Base-by-base conservation (phyloP, 2,329 filamentous ascomycete species). In the Aspergillus sclerotialis region DNA sequence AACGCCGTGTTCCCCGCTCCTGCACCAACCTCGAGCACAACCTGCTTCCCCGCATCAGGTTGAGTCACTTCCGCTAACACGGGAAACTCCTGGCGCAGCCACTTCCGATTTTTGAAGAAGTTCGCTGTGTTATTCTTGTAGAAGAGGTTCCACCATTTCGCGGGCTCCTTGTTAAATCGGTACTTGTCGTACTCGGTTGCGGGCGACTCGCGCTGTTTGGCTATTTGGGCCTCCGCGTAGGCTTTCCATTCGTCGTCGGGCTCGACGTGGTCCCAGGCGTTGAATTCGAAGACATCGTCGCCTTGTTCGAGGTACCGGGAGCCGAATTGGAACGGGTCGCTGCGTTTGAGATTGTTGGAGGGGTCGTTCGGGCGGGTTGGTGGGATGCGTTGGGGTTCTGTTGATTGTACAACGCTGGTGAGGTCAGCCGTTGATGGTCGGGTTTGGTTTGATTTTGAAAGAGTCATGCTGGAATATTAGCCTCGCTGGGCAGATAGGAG, bases 81-180 rank as follows among this genome's bases (percentile, higher is more conserved):
- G 0, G 92, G 92, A 46, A 98, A 98, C 61, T 98, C 92, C 61
- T 96, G 90, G 45, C 84, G 82, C 19, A 98, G 69, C 92, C 92
- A 98, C 60, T 96, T 96, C 44, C 92, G 78, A 58, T 98, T 84
- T 66, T 98, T 98, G 78, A 98, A 98, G 66, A 98, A 98, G 56
- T 96, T 96, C 52, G 82, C 77, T 13, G 84, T 85, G 64, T 98
- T 96, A 67, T 96, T 94, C 65, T 92, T 89, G 71, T 98, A 98
- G 66, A 98, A 98, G 36, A 84, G 68, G 55, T 98, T 92, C 92
- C 92, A 98, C 86, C 88, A 96, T 62, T 88, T 94, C 42, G 86
- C 89, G 1, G 92, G 92, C 45, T 93, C 78, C 29, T 73, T 70
- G 59, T 95, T 96, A 70, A 95, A 95, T 47, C 87, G 84, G 50